Evolutionary conservation across 441 rosid genomes (phyloP).

Genomic region (Geranium incanum): DNA sequence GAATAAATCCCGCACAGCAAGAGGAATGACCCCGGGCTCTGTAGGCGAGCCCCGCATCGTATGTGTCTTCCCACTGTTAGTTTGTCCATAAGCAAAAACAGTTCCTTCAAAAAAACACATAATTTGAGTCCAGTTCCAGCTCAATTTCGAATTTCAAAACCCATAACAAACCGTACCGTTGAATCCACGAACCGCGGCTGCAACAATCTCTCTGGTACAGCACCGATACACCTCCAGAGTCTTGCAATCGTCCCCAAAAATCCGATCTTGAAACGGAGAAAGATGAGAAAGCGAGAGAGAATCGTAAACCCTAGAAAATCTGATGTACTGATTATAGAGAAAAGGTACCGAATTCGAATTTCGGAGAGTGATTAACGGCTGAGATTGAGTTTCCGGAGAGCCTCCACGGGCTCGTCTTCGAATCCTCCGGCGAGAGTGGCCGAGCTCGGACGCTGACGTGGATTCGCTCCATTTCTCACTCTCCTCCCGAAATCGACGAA

Average conservation of each 20-base stretch:
- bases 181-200: slow-evolving; percentile 81
- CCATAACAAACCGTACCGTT: slow-evolving; percentile 40
- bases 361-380: slow-evolving; percentile 42
- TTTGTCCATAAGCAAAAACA: slow-evolving; percentile 93
- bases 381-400: slow-evolving; percentile 59
- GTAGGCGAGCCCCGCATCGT: slow-evolving; percentile 80
- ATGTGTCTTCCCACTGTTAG: slow-evolving; percentile 91
- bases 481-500: not conserved
- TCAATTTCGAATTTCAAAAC: not conserved
- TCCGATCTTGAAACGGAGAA: slow-evolving; percentile 36
- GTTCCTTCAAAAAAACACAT: slow-evolving; percentile 41
- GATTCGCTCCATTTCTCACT: slow-evolving; percentile 63
- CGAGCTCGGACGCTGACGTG: slow-evolving; percentile 77
- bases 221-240: slow-evolving; percentile 60
- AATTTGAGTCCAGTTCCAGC: not conserved
- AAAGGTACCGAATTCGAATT: slow-evolving; percentile 66
- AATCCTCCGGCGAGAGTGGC: slow-evolving; percentile 76
- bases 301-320: slow-evolving; percentile 2
- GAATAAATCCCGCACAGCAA: slow-evolving; percentile 68
- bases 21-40: slow-evolving; percentile 87
- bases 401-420: slow-evolving; percentile 73
- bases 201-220: slow-evolving; percentile 69
- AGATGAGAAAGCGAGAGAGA: not conserved
- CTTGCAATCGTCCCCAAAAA: slow-evolving; percentile 59
- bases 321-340: not conserved